Base-by-base conservation (phyloP, 495 filamentous ascomycete species). In the Penicillium lividum region DNA sequence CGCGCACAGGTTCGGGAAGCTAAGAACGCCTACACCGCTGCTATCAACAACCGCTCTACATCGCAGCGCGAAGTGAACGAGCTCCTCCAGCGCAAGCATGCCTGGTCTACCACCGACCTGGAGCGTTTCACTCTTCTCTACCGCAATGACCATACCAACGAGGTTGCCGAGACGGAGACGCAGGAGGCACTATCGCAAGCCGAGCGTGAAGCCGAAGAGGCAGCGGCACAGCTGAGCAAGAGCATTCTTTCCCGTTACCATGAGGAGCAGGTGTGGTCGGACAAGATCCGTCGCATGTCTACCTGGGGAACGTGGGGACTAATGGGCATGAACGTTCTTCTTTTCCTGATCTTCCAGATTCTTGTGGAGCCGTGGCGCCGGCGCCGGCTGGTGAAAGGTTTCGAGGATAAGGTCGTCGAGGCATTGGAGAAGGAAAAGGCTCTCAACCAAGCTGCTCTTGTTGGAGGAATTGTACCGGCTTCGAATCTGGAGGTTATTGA, bases 261-360 rank as follows among this genome's bases (percentile, higher is more conserved):
- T 74, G 94, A 98, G 73, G 94, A 98, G 74, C 94, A 98, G 79
- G 96, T 98, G 47, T 98, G 94, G 94, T 93, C 89, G 64, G 94
- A 98, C 67, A 94, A 96, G 68, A 98, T 98, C 68, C 82, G 94
- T 43, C 79, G 94, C 57, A 96, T 97, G 84, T 91, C 86, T 63
- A 98, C 94, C 5, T 98, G 94, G 94, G 92, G 94, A 25, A 98
- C 94, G 3, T 97, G 95, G 88, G 94, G 94, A 0, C 74, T 98
- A 62, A 98, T 98, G 94, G 93, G 94, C 7, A 82, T 98, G 44
- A 98, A 98, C 65, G 87, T 98, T 3, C 71, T 98, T 40, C 69
- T 98, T 40, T 92, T 98, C 70, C 71, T 98, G 44, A 82, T 92
- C 46, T 86, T 96, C 66, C 90, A 98, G 75, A 86, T 96, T 64